These are phyloP conservation scores for Platismatia glauca DNA, from an alignment of 495 filamentous ascomycete genomes.

Conservation along the genomic window DNA sequence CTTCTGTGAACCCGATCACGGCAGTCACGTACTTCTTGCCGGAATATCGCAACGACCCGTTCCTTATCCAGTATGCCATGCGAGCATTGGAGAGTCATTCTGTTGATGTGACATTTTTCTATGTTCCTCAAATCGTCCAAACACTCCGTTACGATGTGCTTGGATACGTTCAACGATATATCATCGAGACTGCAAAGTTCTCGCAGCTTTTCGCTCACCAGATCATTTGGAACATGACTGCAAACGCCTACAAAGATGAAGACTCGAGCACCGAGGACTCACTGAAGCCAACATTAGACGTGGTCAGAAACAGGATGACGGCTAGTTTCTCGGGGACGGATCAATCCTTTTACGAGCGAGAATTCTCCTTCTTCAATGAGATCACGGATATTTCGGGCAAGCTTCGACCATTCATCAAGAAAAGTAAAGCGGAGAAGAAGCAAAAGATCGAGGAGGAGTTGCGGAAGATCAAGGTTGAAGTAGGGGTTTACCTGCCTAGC, in stretches of 20 bases:
- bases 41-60: constrained; percentile 86
- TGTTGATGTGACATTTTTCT: constrained; percentile 95
- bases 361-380: constrained; percentile 97
- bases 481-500: constrained; percentile 92
- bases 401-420: constrained; percentile 86
- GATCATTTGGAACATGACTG: constrained; percentile 99
- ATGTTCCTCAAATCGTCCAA: constrained; percentile 96
- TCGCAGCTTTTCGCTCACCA: constrained; percentile 97
- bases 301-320: constrained; percentile 76
- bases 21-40: constrained; percentile 90
- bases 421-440: constrained; percentile 92
- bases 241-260: constrained; percentile 96
- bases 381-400: constrained; percentile 93
- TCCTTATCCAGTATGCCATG: constrained; percentile 96
- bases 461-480: constrained; percentile 89
- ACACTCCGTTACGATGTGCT: constrained; percentile 89
- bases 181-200: constrained; percentile 88
- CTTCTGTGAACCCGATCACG: constrained; percentile 83
- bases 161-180: constrained; percentile 93
- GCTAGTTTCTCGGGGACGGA: constrained; percentile 71
- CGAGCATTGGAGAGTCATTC: constrained; percentile 85
- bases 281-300: constrained; percentile 87
- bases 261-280: constrained; percentile 82
- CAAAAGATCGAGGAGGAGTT: constrained; percentile 98
- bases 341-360: constrained; percentile 79